Conservation (phyloP, 2,329 filamentous ascomycete species). For the Aspergillus ibericus region DNA sequence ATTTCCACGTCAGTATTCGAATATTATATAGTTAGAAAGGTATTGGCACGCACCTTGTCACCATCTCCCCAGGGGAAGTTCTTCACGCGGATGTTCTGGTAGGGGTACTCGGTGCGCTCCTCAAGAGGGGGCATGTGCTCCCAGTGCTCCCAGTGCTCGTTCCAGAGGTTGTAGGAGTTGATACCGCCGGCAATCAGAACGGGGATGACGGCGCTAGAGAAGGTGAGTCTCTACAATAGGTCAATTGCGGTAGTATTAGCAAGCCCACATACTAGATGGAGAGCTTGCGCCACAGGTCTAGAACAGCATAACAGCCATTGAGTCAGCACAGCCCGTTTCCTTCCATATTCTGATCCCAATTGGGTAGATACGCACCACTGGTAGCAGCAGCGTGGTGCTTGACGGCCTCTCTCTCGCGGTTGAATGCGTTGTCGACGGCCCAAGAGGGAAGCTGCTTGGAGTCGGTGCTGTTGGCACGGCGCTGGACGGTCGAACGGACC, state of each 20-base stretch:
- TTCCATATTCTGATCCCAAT: constrained; percentile 6
- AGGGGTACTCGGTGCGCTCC: constrained; percentile 90
- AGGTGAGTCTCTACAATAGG: constrained; percentile 15
- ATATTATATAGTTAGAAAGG: not conserved
- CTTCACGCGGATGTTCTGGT: constrained; percentile 97
- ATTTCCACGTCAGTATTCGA: constrained; percentile 6
- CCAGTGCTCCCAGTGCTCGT: constrained; percentile 97
- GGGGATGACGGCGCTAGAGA: constrained; percentile 69
- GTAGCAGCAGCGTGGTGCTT: constrained; percentile 86
- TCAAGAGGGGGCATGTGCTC: constrained; percentile 79
- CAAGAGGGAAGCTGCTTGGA: constrained; percentile 58
- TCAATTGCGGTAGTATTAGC: constrained; percentile 3
- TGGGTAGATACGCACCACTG: constrained; percentile 63
- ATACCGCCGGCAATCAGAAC: constrained; percentile 67
- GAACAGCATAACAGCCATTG: constrained; percentile 17
- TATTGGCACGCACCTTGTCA: constrained; percentile 70
- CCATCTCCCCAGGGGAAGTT: constrained; percentile 95
- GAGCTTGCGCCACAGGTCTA: constrained; percentile 94
- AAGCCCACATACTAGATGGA: constrained; percentile 78
- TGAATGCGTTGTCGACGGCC: constrained; percentile 81
- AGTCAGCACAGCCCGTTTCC: constrained; percentile 22
- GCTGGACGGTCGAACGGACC: constrained; percentile 61
- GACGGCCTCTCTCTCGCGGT: constrained; percentile 85
- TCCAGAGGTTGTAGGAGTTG: constrained; percentile 92
- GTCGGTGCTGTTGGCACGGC: constrained; percentile 67